Conservation (phyloP, 139 green algal species). For the Chara braunii region DNA sequence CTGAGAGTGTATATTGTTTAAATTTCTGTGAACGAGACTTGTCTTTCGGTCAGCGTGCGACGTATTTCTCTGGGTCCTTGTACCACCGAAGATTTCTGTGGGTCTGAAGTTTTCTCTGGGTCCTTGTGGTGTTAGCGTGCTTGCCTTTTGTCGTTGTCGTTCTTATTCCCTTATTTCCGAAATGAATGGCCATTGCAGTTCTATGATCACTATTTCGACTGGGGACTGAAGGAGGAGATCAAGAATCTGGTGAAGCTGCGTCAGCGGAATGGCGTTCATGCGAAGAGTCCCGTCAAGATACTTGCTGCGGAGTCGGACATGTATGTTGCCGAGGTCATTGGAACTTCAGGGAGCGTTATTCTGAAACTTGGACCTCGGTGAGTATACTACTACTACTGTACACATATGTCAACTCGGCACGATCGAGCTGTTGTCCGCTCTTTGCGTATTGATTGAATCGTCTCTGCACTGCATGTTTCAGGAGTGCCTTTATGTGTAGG, state of each 20-base stretch:
- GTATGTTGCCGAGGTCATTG: slow-evolving; percentile 20
- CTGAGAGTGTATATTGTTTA: no score
- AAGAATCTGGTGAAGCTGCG: slow-evolving; percentile 64
- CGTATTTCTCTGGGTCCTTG: no score
- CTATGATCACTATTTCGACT: slow-evolving; percentile 73
- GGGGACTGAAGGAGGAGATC: slow-evolving; percentile 60
- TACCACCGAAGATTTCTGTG: no score
- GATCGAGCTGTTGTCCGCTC: neutral
- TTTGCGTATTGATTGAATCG: neutral
- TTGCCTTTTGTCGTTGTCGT: no score
- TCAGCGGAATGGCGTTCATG: slow-evolving; percentile 41
- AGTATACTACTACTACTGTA: neutral
- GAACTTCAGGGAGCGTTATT: neutral
- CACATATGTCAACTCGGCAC: neutral
- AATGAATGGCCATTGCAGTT: no score
- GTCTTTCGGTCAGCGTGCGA: no score
- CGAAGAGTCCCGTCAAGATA: slow-evolving; percentile 3
- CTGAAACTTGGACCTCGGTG: slow-evolving; percentile 34
- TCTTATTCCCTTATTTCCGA: no score
- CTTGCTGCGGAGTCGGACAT: slow-evolving; percentile 26
- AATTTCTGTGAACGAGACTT: no score
- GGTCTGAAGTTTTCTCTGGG: no score
- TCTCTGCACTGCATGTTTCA: neutral
- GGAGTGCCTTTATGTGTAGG: neutral
- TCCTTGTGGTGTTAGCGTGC: no score